Percentiles rank a stretch among this genome's conserved stretches.
Conservation (phyloP, 2,329 filamentous ascomycete species). For the Teratosphaeriaceae sp. region DNA sequence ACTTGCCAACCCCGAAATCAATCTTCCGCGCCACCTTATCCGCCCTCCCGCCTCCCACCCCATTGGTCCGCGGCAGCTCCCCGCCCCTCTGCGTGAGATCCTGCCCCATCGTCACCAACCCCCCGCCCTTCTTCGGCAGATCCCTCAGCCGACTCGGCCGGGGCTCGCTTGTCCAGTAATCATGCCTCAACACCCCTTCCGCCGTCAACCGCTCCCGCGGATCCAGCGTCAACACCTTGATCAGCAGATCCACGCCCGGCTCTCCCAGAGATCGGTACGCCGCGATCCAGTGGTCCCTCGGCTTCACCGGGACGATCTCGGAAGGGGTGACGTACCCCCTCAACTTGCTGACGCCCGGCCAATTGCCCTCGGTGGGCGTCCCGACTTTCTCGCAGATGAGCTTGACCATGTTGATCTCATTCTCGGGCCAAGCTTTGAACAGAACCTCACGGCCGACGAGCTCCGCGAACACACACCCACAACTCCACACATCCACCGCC, state of each 20-base stretch:
- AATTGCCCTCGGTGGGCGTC: conserved; percentile 87
- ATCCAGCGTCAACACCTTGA: conserved; percentile 77
- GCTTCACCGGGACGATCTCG: conserved; percentile 52
- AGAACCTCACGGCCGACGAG: conserved; percentile 77
- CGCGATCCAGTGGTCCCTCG: conserved; percentile 64
- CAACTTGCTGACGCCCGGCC: conserved; percentile 82
- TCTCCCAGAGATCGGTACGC: conserved; percentile 75
- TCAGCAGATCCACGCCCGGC: conserved; percentile 80
- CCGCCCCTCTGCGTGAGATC: conserved; percentile 75
- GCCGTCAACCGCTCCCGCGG: conserved; percentile 79
- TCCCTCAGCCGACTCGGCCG: conserved; percentile 75
- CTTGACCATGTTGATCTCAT: conserved; percentile 78
- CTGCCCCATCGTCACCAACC: conserved; percentile 68
- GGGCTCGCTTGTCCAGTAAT: conserved; percentile 81
- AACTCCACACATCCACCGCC: conserved; percentile 89
- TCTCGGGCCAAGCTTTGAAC: conserved; percentile 62
- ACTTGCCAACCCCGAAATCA: conserved; percentile 55
- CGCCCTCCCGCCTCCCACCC: conserved; percentile 39
- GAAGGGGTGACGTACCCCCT: conserved; percentile 71
- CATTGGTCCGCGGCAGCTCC: conserved; percentile 52
- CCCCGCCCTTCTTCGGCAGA: conserved; percentile 69
- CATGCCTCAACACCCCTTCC: conserved; percentile 68
- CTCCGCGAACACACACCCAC: conserved; percentile 89
- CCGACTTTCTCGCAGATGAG: conserved; percentile 81
- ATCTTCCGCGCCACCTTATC: conserved; percentile 77